phyloP scores from a whole-genome alignment of 2,329 filamentous ascomycete species.

The Microascus cirrosus region DNA sequence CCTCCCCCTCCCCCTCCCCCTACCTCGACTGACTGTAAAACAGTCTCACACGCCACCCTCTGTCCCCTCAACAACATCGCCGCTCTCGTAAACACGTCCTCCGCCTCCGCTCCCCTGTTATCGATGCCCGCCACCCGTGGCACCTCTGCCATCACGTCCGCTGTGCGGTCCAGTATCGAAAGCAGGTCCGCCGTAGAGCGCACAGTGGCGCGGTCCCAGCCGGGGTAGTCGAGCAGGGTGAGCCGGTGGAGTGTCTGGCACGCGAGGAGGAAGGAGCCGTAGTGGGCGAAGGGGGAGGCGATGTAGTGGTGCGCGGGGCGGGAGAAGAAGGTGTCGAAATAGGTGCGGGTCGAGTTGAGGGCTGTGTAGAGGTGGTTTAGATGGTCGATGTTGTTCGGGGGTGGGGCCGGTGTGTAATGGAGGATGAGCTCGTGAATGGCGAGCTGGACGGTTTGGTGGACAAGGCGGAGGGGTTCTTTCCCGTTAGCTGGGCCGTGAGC shows the following conservation, averaged over 20 bases:
- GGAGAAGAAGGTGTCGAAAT: slow-evolving; percentile 23
- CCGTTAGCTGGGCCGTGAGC: too few relatives aligned
- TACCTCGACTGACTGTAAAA: too few relatives aligned
- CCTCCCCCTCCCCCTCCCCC: neutral
- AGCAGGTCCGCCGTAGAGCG: slow-evolving; percentile 22
- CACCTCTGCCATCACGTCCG: neutral
- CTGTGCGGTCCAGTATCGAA: slow-evolving; percentile 16
- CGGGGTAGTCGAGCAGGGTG: slow-evolving; percentile 24
- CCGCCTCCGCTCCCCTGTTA: neutral
- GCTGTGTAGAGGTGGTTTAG: slow-evolving; percentile 23
- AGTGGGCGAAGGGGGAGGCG: slow-evolving; percentile 20
- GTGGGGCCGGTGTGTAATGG: neutral
- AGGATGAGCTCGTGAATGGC: neutral
- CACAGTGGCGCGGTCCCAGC: slow-evolving; percentile 27
- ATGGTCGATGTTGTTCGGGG: slow-evolving; percentile 9
- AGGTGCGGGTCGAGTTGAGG: slow-evolving; percentile 20
- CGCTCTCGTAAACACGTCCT: neutral
- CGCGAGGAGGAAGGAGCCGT: slow-evolving; percentile 21
- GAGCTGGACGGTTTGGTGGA: neutral
- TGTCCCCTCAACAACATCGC: neutral
- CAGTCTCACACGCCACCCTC: neutral
- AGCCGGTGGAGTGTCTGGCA: slow-evolving; percentile 26
- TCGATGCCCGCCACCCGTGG: neutral
- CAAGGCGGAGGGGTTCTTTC: neutral
- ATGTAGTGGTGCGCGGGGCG: slow-evolving; percentile 17